Conservation (phyloP, 768 basidiomycete genomes). For the Dioszegia aurantiaca region DNA sequence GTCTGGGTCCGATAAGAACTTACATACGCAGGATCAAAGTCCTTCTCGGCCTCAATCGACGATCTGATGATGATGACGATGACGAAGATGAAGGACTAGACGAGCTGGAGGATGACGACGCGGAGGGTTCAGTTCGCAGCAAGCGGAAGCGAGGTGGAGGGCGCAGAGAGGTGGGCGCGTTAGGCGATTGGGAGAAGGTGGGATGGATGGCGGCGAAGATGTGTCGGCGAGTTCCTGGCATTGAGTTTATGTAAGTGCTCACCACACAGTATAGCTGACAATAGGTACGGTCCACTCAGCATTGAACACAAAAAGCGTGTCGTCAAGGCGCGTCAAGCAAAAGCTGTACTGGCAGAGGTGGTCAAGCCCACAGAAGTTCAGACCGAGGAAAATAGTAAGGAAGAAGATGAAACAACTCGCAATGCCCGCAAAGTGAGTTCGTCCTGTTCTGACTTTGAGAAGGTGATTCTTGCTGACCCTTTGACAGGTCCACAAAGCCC, state of each 20-base stretch:
- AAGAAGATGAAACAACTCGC: too few relatives aligned
- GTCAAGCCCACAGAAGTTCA: conserved; percentile 66
- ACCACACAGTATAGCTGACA: conserved; percentile 3
- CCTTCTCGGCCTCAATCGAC: conserved; percentile 30
- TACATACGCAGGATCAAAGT: conserved; percentile 28
- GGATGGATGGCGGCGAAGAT: conserved; percentile 79
- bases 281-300: conserved; percentile 85
- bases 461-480: neutral
- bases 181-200: conserved; percentile 74
- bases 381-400: too few relatives aligned
- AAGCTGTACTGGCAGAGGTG: conserved; percentile 65
- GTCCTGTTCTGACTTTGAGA: neutral
- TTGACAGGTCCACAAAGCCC: conserved; percentile 62
- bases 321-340: conserved; percentile 64
- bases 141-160: conserved; percentile 50
- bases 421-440: too few relatives aligned
- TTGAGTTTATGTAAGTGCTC: conserved; percentile 89
- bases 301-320: conserved; percentile 77
- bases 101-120: conserved; percentile 33
- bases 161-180: conserved; percentile 14
- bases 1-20: neutral
- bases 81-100: conserved; percentile 53
- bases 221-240: conserved; percentile 71
- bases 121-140: neutral
- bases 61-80: conserved; percentile 44